Conservation (phyloP, 2,329 filamentous ascomycete species). For the Leptosphaerulina australis region DNA sequence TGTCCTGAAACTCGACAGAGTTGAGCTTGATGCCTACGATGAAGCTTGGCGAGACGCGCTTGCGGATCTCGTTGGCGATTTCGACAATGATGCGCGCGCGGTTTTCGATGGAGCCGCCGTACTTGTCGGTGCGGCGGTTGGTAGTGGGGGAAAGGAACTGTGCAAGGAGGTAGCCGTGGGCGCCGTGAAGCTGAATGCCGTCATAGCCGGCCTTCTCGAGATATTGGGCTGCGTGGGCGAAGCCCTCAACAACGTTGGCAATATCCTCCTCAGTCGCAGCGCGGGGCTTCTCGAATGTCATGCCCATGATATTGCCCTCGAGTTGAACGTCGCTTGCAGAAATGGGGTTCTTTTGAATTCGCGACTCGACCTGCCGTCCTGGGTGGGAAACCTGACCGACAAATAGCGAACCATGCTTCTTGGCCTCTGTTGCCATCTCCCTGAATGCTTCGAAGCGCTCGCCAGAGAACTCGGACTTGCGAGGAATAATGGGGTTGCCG, state of each 20-base stretch:
- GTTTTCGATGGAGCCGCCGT: conserved; percentile 53
- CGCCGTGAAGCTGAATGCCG: conserved; percentile 56
- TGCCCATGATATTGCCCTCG: conserved; percentile 48
- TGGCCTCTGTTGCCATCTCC: conserved; percentile 60
- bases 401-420: conserved; percentile 64
- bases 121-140: conserved; percentile 53
- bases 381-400: conserved; percentile 68
- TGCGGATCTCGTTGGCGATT: conserved; percentile 48
- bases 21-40: conserved; percentile 65
- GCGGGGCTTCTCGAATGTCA: conserved; percentile 60
- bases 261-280: conserved; percentile 63
- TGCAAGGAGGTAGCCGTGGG: conserved; percentile 54
- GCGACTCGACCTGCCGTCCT: conserved; percentile 59
- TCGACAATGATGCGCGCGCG: conserved; percentile 51
- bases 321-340: conserved; percentile 55
- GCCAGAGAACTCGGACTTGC: conserved; percentile 57
- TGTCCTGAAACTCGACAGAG: conserved; percentile 61
- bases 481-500: conserved; percentile 67
- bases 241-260: conserved; percentile 61
- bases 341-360: conserved; percentile 57
- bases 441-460: conserved; percentile 66
- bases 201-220: conserved; percentile 66
- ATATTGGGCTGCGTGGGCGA: conserved; percentile 67
- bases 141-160: conserved; percentile 53
- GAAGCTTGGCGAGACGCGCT: conserved; percentile 48